Evolutionary conservation across 257 asterid genomes (phyloP).

Genomic region (Pogostemon cablin): DNA sequence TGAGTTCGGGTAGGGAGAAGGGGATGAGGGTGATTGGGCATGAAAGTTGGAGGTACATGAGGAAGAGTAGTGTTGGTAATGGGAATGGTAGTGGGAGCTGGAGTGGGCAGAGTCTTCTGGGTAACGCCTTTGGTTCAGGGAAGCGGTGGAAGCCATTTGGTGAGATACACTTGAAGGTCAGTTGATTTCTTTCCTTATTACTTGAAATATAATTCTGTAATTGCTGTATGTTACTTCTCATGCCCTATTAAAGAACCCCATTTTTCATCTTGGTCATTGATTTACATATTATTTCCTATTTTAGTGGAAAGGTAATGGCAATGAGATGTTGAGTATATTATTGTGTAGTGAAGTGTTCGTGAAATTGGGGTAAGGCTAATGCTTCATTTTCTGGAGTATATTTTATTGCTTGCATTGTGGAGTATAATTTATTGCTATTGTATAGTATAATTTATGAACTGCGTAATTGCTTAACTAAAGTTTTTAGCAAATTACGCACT

Average conservation of each 20-base stretch:
- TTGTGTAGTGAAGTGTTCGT: slow-evolving; percentile 10
- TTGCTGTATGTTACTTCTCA: slow-evolving; percentile 1
- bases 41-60: slow-evolving; percentile 88
- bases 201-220: slow-evolving; percentile 11
- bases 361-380: slow-evolving; percentile 7
- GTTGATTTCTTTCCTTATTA: slow-evolving; percentile 24
- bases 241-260: background rate
- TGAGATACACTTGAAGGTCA: slow-evolving; percentile 86
- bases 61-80: slow-evolving; percentile 57
- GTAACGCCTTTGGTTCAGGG: slow-evolving; percentile 46
- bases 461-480: slow-evolving; percentile 4
- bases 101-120: slow-evolving; percentile 35
- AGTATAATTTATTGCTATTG: background rate
- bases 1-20: slow-evolving; percentile 63
- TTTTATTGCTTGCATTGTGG: background rate
- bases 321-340: slow-evolving; percentile 10
- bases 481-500: background rate
- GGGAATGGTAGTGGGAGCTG: slow-evolving; percentile 38
- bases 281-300: background rate
- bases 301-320: slow-evolving; percentile 12
- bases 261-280: slow-evolving; percentile 16
- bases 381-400: background rate
- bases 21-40: slow-evolving; percentile 84
- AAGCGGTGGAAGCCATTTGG: slow-evolving; percentile 84
- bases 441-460: slow-evolving; percentile 10